Percentiles rank a stretch among this genome's conserved stretches.
Evolutionary conservation across 257 asterid genomes (phyloP).

Genomic region (Dorcoceras hygrometricum): DNA sequence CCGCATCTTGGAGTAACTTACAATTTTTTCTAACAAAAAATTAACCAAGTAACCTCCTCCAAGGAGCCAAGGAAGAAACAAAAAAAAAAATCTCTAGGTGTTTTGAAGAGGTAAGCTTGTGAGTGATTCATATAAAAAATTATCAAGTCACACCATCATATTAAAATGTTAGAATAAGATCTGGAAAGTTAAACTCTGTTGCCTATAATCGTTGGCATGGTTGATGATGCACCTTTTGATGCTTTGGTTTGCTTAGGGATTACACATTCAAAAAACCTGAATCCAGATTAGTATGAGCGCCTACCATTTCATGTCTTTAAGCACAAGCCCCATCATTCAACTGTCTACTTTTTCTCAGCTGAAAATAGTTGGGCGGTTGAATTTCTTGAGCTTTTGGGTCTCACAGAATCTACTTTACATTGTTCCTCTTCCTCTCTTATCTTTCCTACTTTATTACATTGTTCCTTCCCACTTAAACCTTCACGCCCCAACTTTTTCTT

Average conservation of each 20-base stretch:
- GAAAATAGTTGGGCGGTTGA: conserved; percentile 28
- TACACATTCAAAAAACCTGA: conserved; percentile 11
- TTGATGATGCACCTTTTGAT: conserved; percentile 8
- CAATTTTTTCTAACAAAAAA: no score
- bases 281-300: conserved; percentile 26
- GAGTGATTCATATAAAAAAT: no score
- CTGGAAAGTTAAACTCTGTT: no score
- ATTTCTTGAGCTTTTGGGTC: conserved; percentile 14
- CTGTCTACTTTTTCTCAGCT: conserved; percentile 23
- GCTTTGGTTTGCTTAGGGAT: conserved; percentile 18
- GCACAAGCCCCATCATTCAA: conserved; percentile 34
- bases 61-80: no score
- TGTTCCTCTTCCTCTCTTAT: background rate
- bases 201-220: background rate
- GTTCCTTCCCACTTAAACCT: background rate
- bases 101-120: no score
- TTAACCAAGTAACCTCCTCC: no score
- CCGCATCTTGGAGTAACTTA: no score
- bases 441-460: background rate
- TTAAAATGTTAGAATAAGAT: no score
- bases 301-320: conserved; percentile 36
- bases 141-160: no score
- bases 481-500: background rate
- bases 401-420: conserved; percentile 13
- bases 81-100: no score